Evolutionary conservation across 2,329 filamentous ascomycete genomes (phyloP).

Genomic region (Diaporthe humulicola): DNA sequence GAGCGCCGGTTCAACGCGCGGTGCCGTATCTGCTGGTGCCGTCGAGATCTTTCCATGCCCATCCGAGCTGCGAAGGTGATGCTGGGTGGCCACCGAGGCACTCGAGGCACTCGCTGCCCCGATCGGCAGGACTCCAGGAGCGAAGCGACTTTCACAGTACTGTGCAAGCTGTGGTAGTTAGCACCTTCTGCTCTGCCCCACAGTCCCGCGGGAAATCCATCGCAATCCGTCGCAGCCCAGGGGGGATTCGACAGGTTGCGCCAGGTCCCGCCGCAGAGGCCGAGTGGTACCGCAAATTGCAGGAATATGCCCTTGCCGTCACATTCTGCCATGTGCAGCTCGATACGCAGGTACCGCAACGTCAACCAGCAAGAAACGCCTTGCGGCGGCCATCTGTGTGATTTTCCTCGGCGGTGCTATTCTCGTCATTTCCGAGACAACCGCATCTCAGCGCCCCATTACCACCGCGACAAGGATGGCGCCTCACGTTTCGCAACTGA

Average conservation of each 20-base stretch:
- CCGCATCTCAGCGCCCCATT: conserved; percentile 17
- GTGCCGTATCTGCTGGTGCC: not conserved
- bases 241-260: not conserved
- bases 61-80: not conserved
- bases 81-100: not conserved
- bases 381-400: conserved; percentile 26
- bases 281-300: conserved; percentile 11
- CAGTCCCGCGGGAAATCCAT: conserved; percentile 7
- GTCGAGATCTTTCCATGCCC: conserved; percentile 20
- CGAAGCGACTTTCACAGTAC: not conserved
- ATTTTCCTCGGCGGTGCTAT: conserved; percentile 34
- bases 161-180: too few relatives aligned
- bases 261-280: not conserved
- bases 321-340: not conserved
- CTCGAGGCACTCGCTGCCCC: not conserved
- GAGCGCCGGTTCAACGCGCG: not conserved
- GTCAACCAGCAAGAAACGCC: conserved; percentile 25
- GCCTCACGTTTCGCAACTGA: conserved; percentile 12
- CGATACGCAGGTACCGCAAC: conserved; percentile 16
- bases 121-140: conserved; percentile 25
- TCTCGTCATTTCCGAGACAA: conserved; percentile 34
- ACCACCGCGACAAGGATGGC: conserved; percentile 17
- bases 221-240: not conserved
- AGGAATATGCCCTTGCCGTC: conserved; percentile 5
- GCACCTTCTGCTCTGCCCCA: conserved; percentile 9